A percentile compares a stretch with the other conserved stretches of the same genome.
These are phyloP conservation scores for Iris pallida DNA, from an alignment of 116 monocot genomes.

Conservation along the genomic window DNA sequence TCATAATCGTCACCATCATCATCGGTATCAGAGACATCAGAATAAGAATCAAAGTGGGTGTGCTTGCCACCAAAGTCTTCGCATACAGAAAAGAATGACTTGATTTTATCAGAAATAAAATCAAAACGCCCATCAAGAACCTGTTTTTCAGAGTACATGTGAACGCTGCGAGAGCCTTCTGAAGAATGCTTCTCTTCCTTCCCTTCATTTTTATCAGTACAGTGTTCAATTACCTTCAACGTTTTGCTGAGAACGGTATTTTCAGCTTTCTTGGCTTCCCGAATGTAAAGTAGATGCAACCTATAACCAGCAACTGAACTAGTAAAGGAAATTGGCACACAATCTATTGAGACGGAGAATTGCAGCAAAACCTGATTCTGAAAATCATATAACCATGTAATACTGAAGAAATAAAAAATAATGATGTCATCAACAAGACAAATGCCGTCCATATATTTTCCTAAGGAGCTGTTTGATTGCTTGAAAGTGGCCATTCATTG, in stretches of 20 bases:
- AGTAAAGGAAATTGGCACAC: not conserved
- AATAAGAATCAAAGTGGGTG: slow-evolving; percentile 52
- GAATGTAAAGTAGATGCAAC: slow-evolving; percentile 51
- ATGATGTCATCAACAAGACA: too few species aligned
- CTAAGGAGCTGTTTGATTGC: too few species aligned
- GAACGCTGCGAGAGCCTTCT: slow-evolving; percentile 7
- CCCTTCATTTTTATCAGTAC: slow-evolving; percentile 3
- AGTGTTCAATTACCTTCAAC: slow-evolving; percentile 1
- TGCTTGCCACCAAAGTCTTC: slow-evolving; percentile 48
- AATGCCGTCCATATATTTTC: too few species aligned
- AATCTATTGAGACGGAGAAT: too few species aligned
- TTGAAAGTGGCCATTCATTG: too few species aligned
- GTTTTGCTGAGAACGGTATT: slow-evolving; percentile 19
- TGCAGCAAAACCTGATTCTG: too few species aligned
- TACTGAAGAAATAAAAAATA: too few species aligned
- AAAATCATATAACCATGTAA: too few species aligned
- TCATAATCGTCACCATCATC: slow-evolving; percentile 22
- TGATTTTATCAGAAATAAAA: slow-evolving; percentile 48
- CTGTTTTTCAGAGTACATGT: slow-evolving; percentile 32
- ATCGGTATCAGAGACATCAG: slow-evolving; percentile 34
- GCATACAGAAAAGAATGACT: slow-evolving; percentile 47
- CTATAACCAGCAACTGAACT: slow-evolving; percentile 33
- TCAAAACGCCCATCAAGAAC: slow-evolving; percentile 49
- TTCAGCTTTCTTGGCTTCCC: slow-evolving; percentile 60
- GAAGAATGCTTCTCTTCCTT: slow-evolving; percentile 2